Evolutionary conservation across 306 rosid species (phyloP), one percentile per base, ranked within the genome.

Genomic region (Sindora glabra): DNA sequence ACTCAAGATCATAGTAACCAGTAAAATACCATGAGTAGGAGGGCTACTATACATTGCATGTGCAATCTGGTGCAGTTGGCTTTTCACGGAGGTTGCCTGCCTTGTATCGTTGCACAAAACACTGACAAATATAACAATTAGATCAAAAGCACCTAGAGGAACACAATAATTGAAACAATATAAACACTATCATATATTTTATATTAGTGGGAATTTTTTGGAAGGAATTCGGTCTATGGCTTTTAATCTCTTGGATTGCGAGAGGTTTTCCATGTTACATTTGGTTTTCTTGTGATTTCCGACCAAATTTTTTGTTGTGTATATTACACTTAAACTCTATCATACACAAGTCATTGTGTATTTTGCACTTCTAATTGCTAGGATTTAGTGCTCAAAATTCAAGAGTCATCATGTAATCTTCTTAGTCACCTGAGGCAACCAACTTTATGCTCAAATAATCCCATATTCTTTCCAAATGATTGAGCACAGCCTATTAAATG

Each of bases 381-480:
- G 12, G 55, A 50, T 50, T 6, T n/a, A 8, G 9, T 19, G 37
- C 50, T 18, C 5, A 48, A 23, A 3, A 47, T 8, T 62, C 10
- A 19, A 25, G 48, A 48, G 45, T 6, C 8, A 42, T 14, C 42
- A 27, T 23, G 1, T 44, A 4, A 21, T 34, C 14, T 8, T 72
- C 70, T 72, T 83, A n/a, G n/a, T n/a, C n/a, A 86, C 97, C 97
- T 83, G 32, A 86, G 87, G 67, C 95, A 89, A 63, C 97, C 95
- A 51, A 77, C 97, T 81, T 89, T 80, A 75, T 89, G 97, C 42
- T 88, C 95, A 18, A 67, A 79, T 60, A 89, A 79, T 64, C 89
- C 85, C 95, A 89, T 89, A 69, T 77, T 86, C 80, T 89, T 89
- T 26, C 91, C 82, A 70, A 81, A 89, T 71, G 97, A 83, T 57